Base-by-base conservation (phyloP, 306 rosid genomes). In the Glycine soja region DNA sequence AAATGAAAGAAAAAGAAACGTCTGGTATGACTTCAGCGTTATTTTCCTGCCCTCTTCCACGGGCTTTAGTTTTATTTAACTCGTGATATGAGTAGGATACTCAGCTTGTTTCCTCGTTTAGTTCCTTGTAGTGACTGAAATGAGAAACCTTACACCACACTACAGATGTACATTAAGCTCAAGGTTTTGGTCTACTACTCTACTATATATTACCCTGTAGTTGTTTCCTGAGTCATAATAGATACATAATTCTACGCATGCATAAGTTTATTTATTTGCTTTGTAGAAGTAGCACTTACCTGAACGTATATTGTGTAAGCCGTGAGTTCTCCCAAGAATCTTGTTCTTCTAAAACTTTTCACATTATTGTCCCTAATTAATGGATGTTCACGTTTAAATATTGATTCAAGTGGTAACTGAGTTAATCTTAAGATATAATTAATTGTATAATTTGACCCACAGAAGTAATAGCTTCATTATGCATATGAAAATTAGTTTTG, bases 1-100 rank as follows among this genome's bases (percentile, higher is more conserved):
- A n/a, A 88, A 82, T 63, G 75, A 57, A 68, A 42, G 71, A 68
- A 54, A 10, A 10, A 46, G 13, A 80, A 65, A 12, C 14, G 8
- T 80, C 7, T 38, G 8, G 16, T 43, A 10, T 18, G 14, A 46
- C 67, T 45, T 58, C 74, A 48, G 36, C 24, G 53, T 43, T 36
- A 46, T 59, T 59, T 10, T 24, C 65, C 38, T 59, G 3, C 65
- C 73, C 10, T 16, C 54, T 71, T 61, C 24, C 2, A 15, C n/a
- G 15, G 24, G 50, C 64, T 81, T 47, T 81, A 48, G 36, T 40
- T 40, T 24, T 34, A 45, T 45, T 16, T 43, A 68, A 45, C 73
- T 8, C 2, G 16, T 42, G 36, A 2, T 43, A 36, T 54, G 51
- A 15, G 15, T 15, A 13, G 10, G 52, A 70, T 11, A 18, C 1